Evolutionary conservation across 1,284 basidiomycete genomes (phyloP).

Genomic region (Thelephora terrestris): DNA sequence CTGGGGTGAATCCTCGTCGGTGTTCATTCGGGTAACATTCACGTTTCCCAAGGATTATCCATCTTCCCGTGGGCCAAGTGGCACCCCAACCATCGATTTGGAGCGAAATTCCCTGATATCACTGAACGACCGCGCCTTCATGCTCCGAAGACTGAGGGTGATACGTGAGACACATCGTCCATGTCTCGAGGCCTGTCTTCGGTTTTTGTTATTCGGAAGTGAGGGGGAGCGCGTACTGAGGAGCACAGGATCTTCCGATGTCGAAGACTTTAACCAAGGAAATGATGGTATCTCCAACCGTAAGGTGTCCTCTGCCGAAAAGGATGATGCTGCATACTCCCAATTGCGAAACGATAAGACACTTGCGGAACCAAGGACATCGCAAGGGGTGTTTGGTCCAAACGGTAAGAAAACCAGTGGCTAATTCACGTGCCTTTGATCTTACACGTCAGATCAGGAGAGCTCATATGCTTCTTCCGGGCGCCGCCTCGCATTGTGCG

Average conservation of each 20-base stretch:
- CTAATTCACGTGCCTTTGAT: not conserved
- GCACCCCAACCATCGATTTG: slow-evolving; percentile 71
- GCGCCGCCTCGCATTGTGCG: slow-evolving; percentile 63
- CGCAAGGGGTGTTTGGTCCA: slow-evolving; percentile 78
- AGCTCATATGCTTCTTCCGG: slow-evolving; percentile 80
- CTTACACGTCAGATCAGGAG: slow-evolving; percentile 36
- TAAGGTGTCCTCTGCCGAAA: slow-evolving; percentile 47
- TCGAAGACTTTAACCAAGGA: slow-evolving; percentile 10
- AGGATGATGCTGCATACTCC: slow-evolving; percentile 33
- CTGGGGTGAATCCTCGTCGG: slow-evolving; percentile 74
- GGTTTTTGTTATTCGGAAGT: slow-evolving; percentile 67
- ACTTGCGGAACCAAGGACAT: slow-evolving; percentile 68
- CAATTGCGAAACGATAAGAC: slow-evolving; percentile 60
- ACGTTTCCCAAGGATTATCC: slow-evolving; percentile 84
- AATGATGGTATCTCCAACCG: slow-evolving; percentile 25
- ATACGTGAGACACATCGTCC: slow-evolving; percentile 65
- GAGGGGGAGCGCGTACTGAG: slow-evolving; percentile 32
- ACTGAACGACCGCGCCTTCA: slow-evolving; percentile 62
- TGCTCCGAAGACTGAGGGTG: slow-evolving; percentile 63
- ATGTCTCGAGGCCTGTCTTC: slow-evolving; percentile 73
- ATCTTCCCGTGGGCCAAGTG: slow-evolving; percentile 42
- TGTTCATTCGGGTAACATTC: slow-evolving; percentile 86
- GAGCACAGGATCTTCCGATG: slow-evolving; percentile 10
- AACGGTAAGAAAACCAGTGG: slow-evolving; percentile 46
- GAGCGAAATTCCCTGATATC: slow-evolving; percentile 78